Evolutionary conservation across 768 basidiomycete genomes (phyloP).

Genomic region (Mycena polygramma): DNA sequence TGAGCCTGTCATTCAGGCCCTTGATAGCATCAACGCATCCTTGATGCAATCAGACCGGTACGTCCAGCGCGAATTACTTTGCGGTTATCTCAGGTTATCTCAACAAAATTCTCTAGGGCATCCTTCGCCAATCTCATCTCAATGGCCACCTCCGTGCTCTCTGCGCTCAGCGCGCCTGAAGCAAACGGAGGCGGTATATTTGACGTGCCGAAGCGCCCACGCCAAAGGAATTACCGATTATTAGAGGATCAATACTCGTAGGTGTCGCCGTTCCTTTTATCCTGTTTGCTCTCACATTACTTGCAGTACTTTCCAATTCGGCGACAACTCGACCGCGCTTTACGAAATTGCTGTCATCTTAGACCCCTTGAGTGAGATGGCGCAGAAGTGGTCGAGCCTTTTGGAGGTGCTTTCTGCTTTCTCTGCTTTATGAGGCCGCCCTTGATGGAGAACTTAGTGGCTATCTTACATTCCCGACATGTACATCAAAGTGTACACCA

Average conservation of each 20-base stretch:
- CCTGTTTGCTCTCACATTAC: constrained; percentile 13
- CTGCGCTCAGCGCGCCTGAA: constrained; percentile 78
- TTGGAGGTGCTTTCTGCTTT: constrained; percentile 65
- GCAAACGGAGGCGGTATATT: constrained; percentile 81
- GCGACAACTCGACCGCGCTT: constrained; percentile 75
- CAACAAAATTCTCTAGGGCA: constrained; percentile 53
- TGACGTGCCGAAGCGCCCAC: constrained; percentile 70
- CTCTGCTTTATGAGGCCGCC: too few species aligned
- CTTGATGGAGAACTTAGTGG: constrained; percentile 60
- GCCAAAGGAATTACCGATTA: constrained; percentile 70
- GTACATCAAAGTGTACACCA: constrained; percentile 83
- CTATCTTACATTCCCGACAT: constrained; percentile 71
- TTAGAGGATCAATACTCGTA: constrained; percentile 78
- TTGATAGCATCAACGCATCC: constrained; percentile 65
- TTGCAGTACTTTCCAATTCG: constrained; percentile 75
- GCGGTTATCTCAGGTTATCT: neutral
- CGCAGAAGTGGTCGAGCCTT: constrained; percentile 89
- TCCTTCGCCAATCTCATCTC: constrained; percentile 72
- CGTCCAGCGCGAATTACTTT: constrained; percentile 33
- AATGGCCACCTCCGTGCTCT: constrained; percentile 78
- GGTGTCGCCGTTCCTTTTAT: constrained; percentile 41
- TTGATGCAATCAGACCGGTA: constrained; percentile 57
- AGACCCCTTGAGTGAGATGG: constrained; percentile 87
- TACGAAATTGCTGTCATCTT: constrained; percentile 80
- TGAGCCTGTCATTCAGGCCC: constrained; percentile 74